Evolutionary conservation across 345 rosid genomes (phyloP).

Genomic region (Ailanthus altissimus): DNA sequence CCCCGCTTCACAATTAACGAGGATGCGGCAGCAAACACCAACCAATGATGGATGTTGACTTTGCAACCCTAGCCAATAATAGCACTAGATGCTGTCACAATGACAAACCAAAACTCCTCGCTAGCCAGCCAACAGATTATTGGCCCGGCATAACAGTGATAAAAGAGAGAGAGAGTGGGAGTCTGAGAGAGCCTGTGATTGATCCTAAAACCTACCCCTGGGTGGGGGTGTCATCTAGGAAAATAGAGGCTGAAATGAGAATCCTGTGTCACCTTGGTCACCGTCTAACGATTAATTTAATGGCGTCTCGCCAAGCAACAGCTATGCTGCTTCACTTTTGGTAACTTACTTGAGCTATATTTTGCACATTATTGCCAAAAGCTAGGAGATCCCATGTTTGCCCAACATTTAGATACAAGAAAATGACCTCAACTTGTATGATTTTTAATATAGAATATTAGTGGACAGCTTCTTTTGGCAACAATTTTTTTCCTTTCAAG

Average conservation of each 20-base stretch:
- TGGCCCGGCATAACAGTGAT: background rate
- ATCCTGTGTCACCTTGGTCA: background rate
- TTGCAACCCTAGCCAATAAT: slow-evolving; percentile 16
- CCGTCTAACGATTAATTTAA: slow-evolving; percentile 25
- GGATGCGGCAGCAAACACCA: slow-evolving; percentile 18
- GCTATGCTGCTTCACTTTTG: background rate
- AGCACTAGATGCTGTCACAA: background rate
- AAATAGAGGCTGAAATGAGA: background rate
- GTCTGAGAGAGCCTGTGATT: background rate
- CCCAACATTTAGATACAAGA: background rate
- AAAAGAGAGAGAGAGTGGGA: background rate
- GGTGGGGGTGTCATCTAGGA: background rate
- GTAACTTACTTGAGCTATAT: background rate
- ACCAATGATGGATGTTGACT: slow-evolving; percentile 31
- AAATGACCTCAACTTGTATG: slow-evolving; percentile 7
- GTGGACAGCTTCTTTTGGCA: background rate
- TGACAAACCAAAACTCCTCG: background rate
- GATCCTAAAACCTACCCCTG: background rate
- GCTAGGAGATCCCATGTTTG: background rate
- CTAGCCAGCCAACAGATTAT: background rate
- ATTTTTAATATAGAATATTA: background rate
- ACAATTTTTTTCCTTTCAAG: background rate
- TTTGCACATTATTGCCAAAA: slow-evolving; percentile 15
- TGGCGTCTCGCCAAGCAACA: slow-evolving; percentile 22
- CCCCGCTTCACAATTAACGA: slow-evolving; percentile 8